Conservation (phyloP, 2,329 filamentous ascomycete species). For the Aspergillus pseudotamarii region DNA sequence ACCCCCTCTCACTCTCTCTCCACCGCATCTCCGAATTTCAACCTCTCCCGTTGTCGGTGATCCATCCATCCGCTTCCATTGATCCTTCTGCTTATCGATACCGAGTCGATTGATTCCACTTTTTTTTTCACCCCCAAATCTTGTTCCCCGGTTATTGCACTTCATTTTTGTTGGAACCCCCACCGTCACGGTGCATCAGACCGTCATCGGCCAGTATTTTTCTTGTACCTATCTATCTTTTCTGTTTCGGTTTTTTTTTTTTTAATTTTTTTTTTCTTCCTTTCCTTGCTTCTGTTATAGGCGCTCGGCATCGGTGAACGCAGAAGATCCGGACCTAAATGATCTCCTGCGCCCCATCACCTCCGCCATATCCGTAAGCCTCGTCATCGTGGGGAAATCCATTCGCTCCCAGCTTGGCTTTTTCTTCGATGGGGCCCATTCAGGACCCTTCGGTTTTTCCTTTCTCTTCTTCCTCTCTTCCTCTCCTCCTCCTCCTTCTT, state of each 20-base stretch:
- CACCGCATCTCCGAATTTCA: conserved; percentile 2
- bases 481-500: conserved; percentile 15
- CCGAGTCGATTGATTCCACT: no score
- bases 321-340: conserved; percentile 22
- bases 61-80: background rate
- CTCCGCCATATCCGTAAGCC: conserved; percentile 27
- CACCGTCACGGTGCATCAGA: conserved; percentile 1
- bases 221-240: background rate
- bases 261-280: conserved; percentile 6
- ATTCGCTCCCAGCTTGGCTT: conserved; percentile 18
- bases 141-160: conserved; percentile 4
- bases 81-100: background rate
- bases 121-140: background rate
- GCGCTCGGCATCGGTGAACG: background rate
- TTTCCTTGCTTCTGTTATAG: conserved; percentile 9
- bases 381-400: conserved; percentile 28
- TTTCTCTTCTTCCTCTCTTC: conserved; percentile 11
- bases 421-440: conserved; percentile 16
- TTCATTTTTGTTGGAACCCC: background rate
- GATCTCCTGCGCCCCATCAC: conserved; percentile 23
- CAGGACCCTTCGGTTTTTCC: conserved; percentile 17
- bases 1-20: background rate
- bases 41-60: background rate
- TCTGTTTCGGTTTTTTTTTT: background rate
- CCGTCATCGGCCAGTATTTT: background rate